These are phyloP conservation scores for Russula earlei DNA, from an alignment of 768 basidiomycete species.

Conservation along the genomic window DNA sequence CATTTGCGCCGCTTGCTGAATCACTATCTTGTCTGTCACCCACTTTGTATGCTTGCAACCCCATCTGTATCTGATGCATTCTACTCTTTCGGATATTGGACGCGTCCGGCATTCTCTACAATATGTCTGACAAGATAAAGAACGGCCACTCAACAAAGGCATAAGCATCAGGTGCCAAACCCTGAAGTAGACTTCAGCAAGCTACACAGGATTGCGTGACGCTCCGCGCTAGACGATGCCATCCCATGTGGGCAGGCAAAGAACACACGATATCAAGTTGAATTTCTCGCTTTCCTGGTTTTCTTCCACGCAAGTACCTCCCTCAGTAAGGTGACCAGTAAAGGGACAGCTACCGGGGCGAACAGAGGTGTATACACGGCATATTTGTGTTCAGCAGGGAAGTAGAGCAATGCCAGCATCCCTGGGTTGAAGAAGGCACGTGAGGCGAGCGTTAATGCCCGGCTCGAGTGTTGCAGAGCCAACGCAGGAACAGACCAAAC, in stretches of 20 bases:
- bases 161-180: background rate
- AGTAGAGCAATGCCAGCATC: constrained; percentile 93
- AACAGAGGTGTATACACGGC: constrained; percentile 95
- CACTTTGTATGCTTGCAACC: constrained; percentile 19
- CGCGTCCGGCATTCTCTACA: background rate
- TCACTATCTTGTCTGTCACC: constrained; percentile 9
- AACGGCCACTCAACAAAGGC: background rate
- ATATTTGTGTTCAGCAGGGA: constrained; percentile 96
- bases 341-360: constrained; percentile 78
- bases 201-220: background rate
- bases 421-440: constrained; percentile 94
- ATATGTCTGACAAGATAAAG: background rate
- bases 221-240: background rate
- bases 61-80: constrained; percentile 20
- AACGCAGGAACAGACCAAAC: constrained; percentile 33
- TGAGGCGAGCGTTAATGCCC: constrained; percentile 58
- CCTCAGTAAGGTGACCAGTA: constrained; percentile 62
- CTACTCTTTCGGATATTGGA: constrained; percentile 11
- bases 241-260: background rate
- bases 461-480: constrained; percentile 49
- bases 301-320: constrained; percentile 61
- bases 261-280: background rate
- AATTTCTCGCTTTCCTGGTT: constrained; percentile 12
- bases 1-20: constrained; percentile 12
- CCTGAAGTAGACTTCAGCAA: background rate